Evolutionary conservation across 2,329 filamentous ascomycete genomes (phyloP), one percentile per base, ranked within the genome.

Genomic region (Xylariaceae sp.): DNA sequence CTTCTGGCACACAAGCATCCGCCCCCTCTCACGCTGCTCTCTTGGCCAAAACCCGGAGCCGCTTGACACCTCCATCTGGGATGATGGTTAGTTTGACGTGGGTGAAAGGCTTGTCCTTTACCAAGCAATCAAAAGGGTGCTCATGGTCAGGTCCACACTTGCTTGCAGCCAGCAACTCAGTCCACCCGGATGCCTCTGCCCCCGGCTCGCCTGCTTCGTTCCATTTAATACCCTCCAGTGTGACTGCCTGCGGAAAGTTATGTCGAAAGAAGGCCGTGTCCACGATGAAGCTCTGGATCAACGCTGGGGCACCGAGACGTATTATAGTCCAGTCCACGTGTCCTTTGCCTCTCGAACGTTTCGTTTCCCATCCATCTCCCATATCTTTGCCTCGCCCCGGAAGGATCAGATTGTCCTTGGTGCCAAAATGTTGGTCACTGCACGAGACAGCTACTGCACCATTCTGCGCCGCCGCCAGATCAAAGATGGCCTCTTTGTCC

Each of bases 31-130:
- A 28, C 4, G 7, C 52, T n/a, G 71, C 73, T 60, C 84, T 77
- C 65, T 79, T 84, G 2, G 87, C 89, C 69, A 89, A 85, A 2
- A 93, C 83, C 42, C 90, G 82, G 59, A 97, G 80, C 58, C 92
- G 78, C 82, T 96, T 96, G 2, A 97, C 88, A 19, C 93, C 92
- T 33, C 93, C 92, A 70, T 97, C 92, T 0, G 93, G 93, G 61
- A 96, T 90, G 68, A 97, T 94, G 33, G 90, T 88, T 68, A 97
- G 76, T 79, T 96, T 97, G 18, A 92, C 84, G 72, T 94, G 91
- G 12, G 88, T 90, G 64, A 90, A 88, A 2, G 76, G 73, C 66
- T 76, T 78, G 36, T 83, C 82, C 60, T 78, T 74, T 16, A 83
- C 74, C 51, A 76, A 63, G 48, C 75, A 79, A 31, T 71, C 73